phyloP scores from a whole-genome alignment of 2,329 filamentous ascomycete species.

The Fusarium fracticaudum region DNA sequence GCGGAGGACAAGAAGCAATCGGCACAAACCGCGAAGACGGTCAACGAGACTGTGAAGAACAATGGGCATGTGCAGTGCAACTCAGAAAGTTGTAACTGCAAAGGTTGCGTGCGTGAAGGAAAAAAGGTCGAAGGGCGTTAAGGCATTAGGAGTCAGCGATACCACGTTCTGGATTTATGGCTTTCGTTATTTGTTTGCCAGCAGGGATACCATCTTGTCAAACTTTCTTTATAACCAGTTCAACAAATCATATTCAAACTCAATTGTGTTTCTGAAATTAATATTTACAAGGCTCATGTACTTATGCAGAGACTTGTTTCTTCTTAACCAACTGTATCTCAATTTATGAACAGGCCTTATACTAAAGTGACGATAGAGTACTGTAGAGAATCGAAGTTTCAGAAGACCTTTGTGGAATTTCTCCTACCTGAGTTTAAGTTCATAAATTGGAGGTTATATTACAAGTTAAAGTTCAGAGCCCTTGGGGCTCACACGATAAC shows the following conservation, averaged over 20 bases:
- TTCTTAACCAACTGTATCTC: background rate
- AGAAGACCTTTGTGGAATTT: background rate
- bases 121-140: constrained; percentile 24
- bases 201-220: background rate
- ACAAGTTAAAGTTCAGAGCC: background rate
- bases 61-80: background rate
- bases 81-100: background rate
- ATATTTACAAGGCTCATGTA: background rate
- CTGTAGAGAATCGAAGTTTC: background rate
- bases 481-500: background rate
- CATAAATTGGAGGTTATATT: background rate
- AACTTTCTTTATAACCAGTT: background rate
- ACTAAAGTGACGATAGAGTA: background rate
- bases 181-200: constrained; percentile 6
- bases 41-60: background rate
- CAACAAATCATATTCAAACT: background rate
- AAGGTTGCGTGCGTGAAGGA: background rate
- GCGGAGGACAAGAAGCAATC: background rate
- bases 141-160: constrained; percentile 33
- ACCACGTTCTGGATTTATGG: constrained; percentile 23
- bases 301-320: background rate
- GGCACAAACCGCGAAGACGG: background rate
- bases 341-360: background rate
- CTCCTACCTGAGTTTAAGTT: background rate
- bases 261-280: background rate